phyloP scores from a whole-genome alignment of 2,329 filamentous ascomycete genomes.

The Pyrenophora graminea region DNA sequence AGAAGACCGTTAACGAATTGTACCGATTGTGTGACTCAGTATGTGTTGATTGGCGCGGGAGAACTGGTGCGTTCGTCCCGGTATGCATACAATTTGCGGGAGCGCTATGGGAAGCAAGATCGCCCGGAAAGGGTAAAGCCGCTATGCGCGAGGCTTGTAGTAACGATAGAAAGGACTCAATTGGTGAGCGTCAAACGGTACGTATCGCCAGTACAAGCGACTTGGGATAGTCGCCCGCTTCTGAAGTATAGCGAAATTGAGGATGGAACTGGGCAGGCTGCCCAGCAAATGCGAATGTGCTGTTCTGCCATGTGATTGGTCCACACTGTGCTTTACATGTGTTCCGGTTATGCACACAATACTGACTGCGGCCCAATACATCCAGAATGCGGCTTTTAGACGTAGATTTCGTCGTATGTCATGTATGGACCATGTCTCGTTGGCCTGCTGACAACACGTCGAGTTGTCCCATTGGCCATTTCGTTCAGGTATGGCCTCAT shows the following conservation, averaged over 20 bases:
- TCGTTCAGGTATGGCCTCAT: constrained; percentile 17
- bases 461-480: constrained; percentile 34
- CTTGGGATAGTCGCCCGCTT: constrained; percentile 23
- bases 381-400: constrained; percentile 22
- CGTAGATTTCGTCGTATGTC: constrained; percentile 23
- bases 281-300: constrained; percentile 24
- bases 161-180: constrained; percentile 15
- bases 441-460: constrained; percentile 27
- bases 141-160: constrained; percentile 22
- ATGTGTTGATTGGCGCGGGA: constrained; percentile 23
- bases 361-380: constrained; percentile 39
- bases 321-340: constrained; percentile 30
- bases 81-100: constrained; percentile 35
- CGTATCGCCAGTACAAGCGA: constrained; percentile 22
- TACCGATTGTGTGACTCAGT: constrained; percentile 1
- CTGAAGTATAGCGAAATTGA: constrained; percentile 24
- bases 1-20: background rate
- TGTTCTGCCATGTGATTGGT: constrained; percentile 39
- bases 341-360: constrained; percentile 42
- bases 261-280: constrained; percentile 24
- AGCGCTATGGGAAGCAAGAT: constrained; percentile 34
- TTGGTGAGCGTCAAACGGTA: constrained; percentile 25
- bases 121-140: constrained; percentile 22
- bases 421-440: constrained; percentile 24
- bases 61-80: constrained; percentile 23